These are phyloP conservation scores for Endotrypanum monterogeii DNA, from an alignment of 208 protist genomes.

Conservation along the genomic window DNA sequence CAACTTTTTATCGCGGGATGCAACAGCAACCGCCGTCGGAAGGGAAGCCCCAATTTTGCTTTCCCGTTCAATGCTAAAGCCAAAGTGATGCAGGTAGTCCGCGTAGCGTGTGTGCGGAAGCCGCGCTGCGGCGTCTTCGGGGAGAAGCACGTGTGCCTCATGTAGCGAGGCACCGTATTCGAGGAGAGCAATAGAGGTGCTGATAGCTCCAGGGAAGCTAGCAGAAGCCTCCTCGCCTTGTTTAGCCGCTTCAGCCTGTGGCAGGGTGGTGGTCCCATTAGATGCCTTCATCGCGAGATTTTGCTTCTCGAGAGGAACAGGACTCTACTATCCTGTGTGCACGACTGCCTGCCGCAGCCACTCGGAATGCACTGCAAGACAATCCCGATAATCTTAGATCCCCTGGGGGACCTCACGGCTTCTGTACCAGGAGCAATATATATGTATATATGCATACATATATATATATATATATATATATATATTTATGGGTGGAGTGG, in stretches of 20 bases:
- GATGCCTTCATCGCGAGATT: background rate
- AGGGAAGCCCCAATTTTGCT: conserved; percentile 4
- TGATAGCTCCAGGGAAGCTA: background rate
- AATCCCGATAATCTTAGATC: background rate
- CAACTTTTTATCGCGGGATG: no score
- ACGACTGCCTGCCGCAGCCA: background rate
- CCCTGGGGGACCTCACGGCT: no score
- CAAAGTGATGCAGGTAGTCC: conserved; percentile 88
- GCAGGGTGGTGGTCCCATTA: no score
- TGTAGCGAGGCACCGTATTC: conserved; percentile 59
- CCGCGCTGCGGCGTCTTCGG: conserved; percentile 2
- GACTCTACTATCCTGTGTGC: no score
- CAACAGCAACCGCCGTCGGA: background rate
- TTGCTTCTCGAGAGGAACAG: no score
- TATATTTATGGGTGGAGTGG: no score
- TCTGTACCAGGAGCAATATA: no score
- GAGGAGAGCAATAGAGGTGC: conserved; percentile 24
- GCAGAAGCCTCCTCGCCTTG: conserved; percentile 1
- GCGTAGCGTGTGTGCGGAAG: conserved; percentile 66
- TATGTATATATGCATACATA: no score
- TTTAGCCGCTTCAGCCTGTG: background rate
- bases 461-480: no score
- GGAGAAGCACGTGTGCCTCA: conserved; percentile 26
- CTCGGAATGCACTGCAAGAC: background rate
- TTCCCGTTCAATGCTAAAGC: conserved; percentile 75